These are phyloP conservation scores for Chrysosporium queenslandicum DNA, from an alignment of 2,329 filamentous ascomycete species.

Conservation along the genomic window DNA sequence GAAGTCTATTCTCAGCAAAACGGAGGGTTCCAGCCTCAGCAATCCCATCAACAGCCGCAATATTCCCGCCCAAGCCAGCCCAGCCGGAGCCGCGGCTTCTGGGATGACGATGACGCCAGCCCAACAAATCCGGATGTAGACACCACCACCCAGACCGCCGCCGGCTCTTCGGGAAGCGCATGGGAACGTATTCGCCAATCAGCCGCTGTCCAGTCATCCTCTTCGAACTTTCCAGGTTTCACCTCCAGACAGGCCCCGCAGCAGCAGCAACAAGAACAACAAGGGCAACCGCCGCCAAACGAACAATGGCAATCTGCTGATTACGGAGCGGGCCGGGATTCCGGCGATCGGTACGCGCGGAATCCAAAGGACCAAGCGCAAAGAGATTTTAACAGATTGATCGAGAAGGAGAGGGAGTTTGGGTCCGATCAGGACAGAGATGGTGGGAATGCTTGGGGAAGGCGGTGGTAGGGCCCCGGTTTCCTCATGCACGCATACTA, in stretches of 20 bases:
- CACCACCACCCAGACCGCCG: constrained; percentile 2
- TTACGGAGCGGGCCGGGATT: constrained; percentile 20
- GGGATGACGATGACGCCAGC: constrained; percentile 32
- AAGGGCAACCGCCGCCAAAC: background rate
- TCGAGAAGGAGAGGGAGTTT: constrained; percentile 33
- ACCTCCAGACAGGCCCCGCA: background rate
- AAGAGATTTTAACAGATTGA: constrained; percentile 35
- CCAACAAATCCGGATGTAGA: constrained; percentile 17
- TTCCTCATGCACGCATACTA: background rate
- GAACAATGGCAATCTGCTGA: constrained; percentile 5
- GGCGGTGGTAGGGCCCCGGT: background rate
- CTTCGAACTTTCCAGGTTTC: constrained; percentile 1
- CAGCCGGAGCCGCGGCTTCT: constrained; percentile 21
- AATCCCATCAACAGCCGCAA: background rate
- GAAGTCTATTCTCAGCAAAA: constrained; percentile 11
- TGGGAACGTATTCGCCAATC: constrained; percentile 31
- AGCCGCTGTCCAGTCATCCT: constrained; percentile 2
- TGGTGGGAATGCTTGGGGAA: constrained; percentile 8
- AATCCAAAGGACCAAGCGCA: constrained; percentile 32
- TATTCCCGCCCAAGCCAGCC: background rate
- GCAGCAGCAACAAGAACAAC: constrained; percentile 12
- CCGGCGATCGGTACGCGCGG: background rate
- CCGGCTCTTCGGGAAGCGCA: constrained; percentile 22
- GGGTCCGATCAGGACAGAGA: constrained; percentile 16
- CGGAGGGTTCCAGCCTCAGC: constrained; percentile 1